Conservation (phyloP, 768 basidiomycete species). For the Amanita subjunquillea region DNA sequence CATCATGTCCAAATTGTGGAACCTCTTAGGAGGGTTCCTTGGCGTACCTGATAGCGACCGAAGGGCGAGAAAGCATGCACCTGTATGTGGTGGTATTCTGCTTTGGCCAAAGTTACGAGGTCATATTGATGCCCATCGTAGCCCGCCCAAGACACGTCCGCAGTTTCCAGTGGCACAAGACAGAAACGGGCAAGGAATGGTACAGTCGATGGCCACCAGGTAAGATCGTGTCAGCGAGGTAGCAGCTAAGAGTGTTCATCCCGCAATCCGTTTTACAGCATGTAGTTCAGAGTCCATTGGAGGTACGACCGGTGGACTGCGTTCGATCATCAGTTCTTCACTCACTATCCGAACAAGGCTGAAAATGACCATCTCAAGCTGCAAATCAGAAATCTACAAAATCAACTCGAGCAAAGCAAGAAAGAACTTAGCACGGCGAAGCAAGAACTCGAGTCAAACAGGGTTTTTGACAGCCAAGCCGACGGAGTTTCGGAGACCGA, state of each 20-base stretch:
- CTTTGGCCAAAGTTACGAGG: not conserved
- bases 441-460: conserved; percentile 32
- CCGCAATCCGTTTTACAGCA: not conserved
- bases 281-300: not conserved
- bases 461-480: conserved; percentile 31
- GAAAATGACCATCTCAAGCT: not conserved
- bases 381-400: not conserved
- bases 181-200: not conserved
- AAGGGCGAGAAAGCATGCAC: not conserved
- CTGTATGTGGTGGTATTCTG: not conserved
- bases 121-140: not conserved
- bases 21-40: not conserved
- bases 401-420: conserved; percentile 9
- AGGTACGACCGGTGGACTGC: not conserved
- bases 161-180: no score
- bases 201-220: not conserved
- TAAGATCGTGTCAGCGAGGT: not conserved
- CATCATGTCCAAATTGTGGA: not conserved
- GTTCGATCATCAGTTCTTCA: not conserved
- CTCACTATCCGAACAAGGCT: not conserved
- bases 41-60: not conserved
- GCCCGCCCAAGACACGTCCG: no score
- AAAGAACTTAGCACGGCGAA: conserved; percentile 21
- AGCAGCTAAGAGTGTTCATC: not conserved
- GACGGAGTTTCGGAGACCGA: conserved; percentile 34